phyloP scores from a whole-genome alignment of 495 filamentous ascomycete species.

The Hypoxylon fuscum region DNA sequence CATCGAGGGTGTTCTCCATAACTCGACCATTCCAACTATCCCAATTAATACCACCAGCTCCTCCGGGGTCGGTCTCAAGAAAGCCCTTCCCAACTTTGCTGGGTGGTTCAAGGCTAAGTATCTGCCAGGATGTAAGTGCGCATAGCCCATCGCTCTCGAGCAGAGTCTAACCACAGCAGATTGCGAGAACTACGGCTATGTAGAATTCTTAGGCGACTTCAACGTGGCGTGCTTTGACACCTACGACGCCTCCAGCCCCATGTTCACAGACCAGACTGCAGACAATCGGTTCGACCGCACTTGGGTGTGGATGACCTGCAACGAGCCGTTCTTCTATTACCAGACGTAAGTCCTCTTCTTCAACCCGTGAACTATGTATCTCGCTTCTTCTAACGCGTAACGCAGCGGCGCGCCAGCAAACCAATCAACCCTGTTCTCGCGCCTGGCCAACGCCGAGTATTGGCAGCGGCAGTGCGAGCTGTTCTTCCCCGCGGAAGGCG shows the following conservation, averaged over 20 bases:
- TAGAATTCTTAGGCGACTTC: slow-evolving; percentile 52
- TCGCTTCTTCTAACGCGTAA: slow-evolving; percentile 38
- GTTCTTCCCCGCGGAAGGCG: slow-evolving; percentile 63
- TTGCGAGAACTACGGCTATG: slow-evolving; percentile 53
- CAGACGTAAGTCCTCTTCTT: slow-evolving; percentile 52
- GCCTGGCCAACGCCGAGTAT: slow-evolving; percentile 62
- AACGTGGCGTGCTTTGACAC: slow-evolving; percentile 64
- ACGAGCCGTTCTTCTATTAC: slow-evolving; percentile 70
- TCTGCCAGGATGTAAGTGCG: slow-evolving; percentile 59
- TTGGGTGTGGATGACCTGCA: slow-evolving; percentile 71
- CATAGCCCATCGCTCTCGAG: background rate
- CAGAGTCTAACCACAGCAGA: slow-evolving; percentile 17
- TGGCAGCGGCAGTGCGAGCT: slow-evolving; percentile 65
- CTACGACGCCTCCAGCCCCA: slow-evolving; percentile 60
- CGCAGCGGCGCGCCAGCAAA: slow-evolving; percentile 57
- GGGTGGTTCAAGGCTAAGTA: slow-evolving; percentile 59
- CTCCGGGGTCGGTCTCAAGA: slow-evolving; percentile 63
- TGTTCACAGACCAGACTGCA: slow-evolving; percentile 62
- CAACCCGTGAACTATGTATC: background rate
- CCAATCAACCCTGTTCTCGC: slow-evolving; percentile 58
- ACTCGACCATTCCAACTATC: slow-evolving; percentile 36
- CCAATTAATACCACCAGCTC: slow-evolving; percentile 46
- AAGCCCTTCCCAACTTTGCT: slow-evolving; percentile 63
- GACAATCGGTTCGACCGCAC: slow-evolving; percentile 61
- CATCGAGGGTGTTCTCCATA: slow-evolving; percentile 45